Base-by-base conservation (phyloP, 2,329 filamentous ascomycete species). In the Penicillium sp. region DNA sequence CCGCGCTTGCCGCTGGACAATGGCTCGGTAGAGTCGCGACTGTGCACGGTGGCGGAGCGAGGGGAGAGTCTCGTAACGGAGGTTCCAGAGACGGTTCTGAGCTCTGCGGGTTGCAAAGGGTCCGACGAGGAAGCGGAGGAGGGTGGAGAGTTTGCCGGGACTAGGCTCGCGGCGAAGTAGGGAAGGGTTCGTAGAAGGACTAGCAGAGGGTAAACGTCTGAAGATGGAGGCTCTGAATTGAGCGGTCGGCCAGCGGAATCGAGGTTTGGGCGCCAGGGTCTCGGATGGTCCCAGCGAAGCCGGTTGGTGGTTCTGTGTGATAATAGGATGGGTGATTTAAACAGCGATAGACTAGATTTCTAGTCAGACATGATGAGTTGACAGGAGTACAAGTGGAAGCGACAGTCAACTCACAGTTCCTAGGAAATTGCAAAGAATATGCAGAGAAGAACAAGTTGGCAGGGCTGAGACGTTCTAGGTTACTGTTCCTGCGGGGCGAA, bases 1-100 rank as follows among this genome's bases (percentile, higher is more conserved):
- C 57, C 72, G 77, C 39, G 71, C 74, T 67, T 88, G 84, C 41
- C 80, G 79, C 56, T 77, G 75, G 52, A 90, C 72, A 46, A 94
- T 76, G 53, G 84, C 87, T 37, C 77, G 78, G 64, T 93, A 94
- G 54, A 95, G 81, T 46, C 82, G 80, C 29, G 84, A 84, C 69
- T 95, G 89, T 7, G 87, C 71, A 43, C 78, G 76, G 63, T 84
- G 81, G 61, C 85, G 86, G 59, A 87, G 77, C 41, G 76, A 73
- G 10, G 88, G 87, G 20, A 95, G 69, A 4, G 80, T 87, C 58
- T 89, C 81, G 77, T 88, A 80, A 52, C 82, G 86, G 66, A 95
- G 82, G 55, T 77, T 74, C 58, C 84, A 77, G 44, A 93, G 74
- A 51, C 78, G 80, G 49, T 82, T 79, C 63, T 81, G 82, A 58